phyloP scores from a whole-genome alignment of 129 eudicot species.

The Lonicera japonica region DNA sequence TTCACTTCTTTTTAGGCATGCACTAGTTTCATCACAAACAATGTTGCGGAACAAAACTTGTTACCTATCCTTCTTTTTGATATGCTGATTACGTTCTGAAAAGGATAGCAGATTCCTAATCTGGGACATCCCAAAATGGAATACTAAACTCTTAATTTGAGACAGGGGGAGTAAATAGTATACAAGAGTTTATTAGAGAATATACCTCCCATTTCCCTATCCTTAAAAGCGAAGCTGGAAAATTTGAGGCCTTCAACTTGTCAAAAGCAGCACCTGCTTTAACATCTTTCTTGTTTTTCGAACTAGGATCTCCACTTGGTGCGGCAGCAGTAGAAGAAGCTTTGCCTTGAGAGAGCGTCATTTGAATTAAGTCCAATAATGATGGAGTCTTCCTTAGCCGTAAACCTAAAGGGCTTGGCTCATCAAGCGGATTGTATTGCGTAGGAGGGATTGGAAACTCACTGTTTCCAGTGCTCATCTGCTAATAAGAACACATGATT shows the following conservation, averaged over 20 bases:
- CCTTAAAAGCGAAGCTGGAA: slow-evolving; percentile 48
- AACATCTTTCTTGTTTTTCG: slow-evolving; percentile 23
- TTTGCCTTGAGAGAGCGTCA: slow-evolving; percentile 33
- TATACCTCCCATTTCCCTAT: slow-evolving; percentile 90
- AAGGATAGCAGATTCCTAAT: no score
- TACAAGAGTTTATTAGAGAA: neutral
- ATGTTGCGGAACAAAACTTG: no score
- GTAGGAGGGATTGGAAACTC: slow-evolving; percentile 20
- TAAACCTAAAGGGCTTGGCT: slow-evolving; percentile 78
- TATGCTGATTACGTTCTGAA: no score
- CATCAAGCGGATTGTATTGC: slow-evolving; percentile 45
- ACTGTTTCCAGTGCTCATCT: slow-evolving; percentile 27
- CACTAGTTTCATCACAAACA: no score
- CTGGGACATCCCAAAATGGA: neutral
- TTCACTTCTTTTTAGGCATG: no score
- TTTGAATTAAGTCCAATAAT: slow-evolving; percentile 53
- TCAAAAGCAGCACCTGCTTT: slow-evolving; percentile 32
- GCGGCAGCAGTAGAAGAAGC: neutral
- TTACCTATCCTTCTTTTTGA: no score
- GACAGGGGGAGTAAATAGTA: no score
- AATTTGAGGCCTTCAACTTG: slow-evolving; percentile 77
- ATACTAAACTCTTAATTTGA: no score
- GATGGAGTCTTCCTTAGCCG: slow-evolving; percentile 54
- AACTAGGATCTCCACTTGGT: slow-evolving; percentile 19
- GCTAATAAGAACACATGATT: slow-evolving; percentile 9